Evolutionary conservation across 2,329 filamentous ascomycete genomes (phyloP).

Genomic region (Pezizomycotina sp.): DNA sequence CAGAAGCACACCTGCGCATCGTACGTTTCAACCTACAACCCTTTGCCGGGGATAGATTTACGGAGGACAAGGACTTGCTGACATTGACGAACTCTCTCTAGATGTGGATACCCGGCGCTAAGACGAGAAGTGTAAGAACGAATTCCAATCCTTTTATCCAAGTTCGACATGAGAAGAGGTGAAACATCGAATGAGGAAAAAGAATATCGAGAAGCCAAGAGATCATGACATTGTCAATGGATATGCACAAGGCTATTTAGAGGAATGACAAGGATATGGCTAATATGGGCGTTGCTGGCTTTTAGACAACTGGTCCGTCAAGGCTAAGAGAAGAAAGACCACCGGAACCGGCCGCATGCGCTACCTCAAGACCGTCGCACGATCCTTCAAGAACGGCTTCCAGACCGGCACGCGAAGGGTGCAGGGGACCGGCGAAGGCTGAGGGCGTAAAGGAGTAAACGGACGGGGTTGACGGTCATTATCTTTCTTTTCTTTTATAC

Average conservation of each 20-base stretch:
- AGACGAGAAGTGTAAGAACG: slow-evolving; percentile 88
- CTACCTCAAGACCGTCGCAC: slow-evolving; percentile 80
- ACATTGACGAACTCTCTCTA: slow-evolving; percentile 24
- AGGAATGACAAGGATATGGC: too few relatives aligned
- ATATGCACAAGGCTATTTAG: too few relatives aligned
- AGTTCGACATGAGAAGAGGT: slow-evolving; percentile 4
- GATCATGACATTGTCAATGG: too few relatives aligned
- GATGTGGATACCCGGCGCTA: slow-evolving; percentile 96
- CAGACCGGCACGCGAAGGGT: slow-evolving; percentile 71
- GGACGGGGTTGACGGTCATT: background rate
- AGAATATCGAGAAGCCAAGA: background rate
- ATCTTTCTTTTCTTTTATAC: too few relatives aligned
- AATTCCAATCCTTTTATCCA: slow-evolving; percentile 7
- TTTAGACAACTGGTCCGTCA: slow-evolving; percentile 97
- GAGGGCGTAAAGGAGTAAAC: slow-evolving; percentile 23
- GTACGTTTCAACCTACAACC: slow-evolving; percentile 22
- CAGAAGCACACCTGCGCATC: slow-evolving; percentile 96
- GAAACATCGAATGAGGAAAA: slow-evolving; percentile 2
- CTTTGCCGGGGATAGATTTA: background rate
- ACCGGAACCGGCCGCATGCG: slow-evolving; percentile 92
- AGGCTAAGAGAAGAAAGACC: slow-evolving; percentile 99
- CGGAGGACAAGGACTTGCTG: background rate
- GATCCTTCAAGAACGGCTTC: slow-evolving; percentile 97
- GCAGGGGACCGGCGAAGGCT: slow-evolving; percentile 44
- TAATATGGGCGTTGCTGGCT: slow-evolving; percentile 26